phyloP scores from a whole-genome alignment of 2,329 filamentous ascomycete genomes.

The Rutstroemia sydowiana region DNA sequence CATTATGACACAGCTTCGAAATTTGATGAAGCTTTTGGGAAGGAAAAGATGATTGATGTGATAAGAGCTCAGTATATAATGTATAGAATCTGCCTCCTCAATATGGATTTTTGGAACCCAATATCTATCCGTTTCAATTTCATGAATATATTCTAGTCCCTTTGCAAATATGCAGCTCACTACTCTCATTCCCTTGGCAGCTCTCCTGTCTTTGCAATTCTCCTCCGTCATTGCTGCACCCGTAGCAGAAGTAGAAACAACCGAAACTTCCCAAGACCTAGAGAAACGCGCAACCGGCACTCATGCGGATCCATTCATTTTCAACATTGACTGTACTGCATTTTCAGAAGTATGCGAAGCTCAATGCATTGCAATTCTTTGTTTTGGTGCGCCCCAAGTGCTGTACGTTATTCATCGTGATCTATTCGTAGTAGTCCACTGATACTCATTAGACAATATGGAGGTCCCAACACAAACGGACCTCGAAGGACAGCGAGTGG shows the following conservation, averaged over 20 bases:
- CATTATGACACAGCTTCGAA: background rate
- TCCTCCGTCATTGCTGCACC: constrained; percentile 1
- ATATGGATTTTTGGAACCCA: background rate
- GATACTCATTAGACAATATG: background rate
- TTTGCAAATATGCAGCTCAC: constrained; percentile 1
- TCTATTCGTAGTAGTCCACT: background rate
- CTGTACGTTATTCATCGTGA: background rate
- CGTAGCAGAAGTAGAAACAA: background rate
- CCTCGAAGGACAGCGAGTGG: background rate
- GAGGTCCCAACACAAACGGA: background rate
- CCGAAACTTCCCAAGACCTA: background rate
- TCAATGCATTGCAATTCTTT: constrained; percentile 6
- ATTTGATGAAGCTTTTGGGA: background rate
- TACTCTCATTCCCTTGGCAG: background rate
- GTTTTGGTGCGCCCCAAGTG: constrained; percentile 1
- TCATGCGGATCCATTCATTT: background rate
- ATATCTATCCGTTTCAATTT: background rate
- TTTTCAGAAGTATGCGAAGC: constrained; percentile 7
- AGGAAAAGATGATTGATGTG: background rate
- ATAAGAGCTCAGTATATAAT: background rate
- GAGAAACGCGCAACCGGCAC: constrained; percentile 2
- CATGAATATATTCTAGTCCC: background rate
- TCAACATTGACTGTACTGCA: background rate
- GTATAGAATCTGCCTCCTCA: background rate
- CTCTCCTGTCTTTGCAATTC: background rate